A percentile compares a stretch with the other conserved stretches of the same genome.
phyloP scores from a whole-genome alignment of 1,139 yeast species.

The Sugiyamaella japonica region DNA sequence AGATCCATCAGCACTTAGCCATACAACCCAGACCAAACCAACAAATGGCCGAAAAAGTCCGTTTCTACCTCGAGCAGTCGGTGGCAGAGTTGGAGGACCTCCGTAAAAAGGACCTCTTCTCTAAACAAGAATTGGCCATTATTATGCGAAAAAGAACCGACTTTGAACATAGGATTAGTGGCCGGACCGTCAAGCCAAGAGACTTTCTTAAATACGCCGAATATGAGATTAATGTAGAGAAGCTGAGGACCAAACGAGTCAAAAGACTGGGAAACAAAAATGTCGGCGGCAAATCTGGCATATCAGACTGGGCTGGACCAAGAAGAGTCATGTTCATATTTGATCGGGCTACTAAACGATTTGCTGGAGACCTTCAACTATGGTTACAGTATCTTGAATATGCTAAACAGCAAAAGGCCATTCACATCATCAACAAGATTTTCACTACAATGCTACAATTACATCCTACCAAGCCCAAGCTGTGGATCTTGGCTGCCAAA shows the following conservation, averaged over 20 bases:
- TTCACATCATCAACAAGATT: conserved; percentile 76
- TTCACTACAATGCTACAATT: conserved; percentile 77
- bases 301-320: conserved; percentile 85
- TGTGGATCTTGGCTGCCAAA: conserved; percentile 95
- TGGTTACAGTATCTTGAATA: conserved; percentile 79
- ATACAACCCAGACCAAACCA: not conserved
- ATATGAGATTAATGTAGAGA: conserved; percentile 80
- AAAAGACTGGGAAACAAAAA: conserved; percentile 51
- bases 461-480: conserved; percentile 87
- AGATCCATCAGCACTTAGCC: too few species aligned
- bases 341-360: conserved; percentile 79
- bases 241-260: conserved; percentile 70
- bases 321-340: conserved; percentile 80
- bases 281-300: conserved; percentile 36
- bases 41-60: conserved; percentile 70
- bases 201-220: conserved; percentile 81
- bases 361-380: conserved; percentile 70
- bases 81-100: conserved; percentile 94
- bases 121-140: conserved; percentile 67
- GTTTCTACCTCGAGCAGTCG: conserved; percentile 77
- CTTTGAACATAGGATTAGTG: conserved; percentile 86
- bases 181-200: conserved; percentile 75
- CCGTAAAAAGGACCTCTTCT: conserved; percentile 73
- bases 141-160: conserved; percentile 94
- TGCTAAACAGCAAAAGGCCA: conserved; percentile 73